Evolutionary conservation across 2,329 filamentous ascomycete genomes (phyloP).

Genomic region (Penicillium sp.): DNA sequence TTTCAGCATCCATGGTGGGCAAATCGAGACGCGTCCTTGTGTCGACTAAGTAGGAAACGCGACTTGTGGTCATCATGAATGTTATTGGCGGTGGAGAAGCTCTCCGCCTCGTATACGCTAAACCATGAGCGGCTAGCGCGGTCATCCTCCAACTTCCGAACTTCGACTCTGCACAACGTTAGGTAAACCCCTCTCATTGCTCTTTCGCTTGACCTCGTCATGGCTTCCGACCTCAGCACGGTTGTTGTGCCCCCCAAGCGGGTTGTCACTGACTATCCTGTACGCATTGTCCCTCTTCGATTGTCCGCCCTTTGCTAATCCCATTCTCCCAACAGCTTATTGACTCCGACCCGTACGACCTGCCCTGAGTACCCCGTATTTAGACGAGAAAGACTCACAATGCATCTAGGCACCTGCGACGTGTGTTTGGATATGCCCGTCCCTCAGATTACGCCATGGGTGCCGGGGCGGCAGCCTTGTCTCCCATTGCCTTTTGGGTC

Average conservation of each 20-base stretch:
- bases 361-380: conserved; percentile 15
- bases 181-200: conserved; percentile 9
- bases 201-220: conserved; percentile 19
- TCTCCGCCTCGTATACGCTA: conserved; percentile 15
- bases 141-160: conserved; percentile 27
- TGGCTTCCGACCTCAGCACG: conserved; percentile 39
- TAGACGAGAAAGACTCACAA: conserved; percentile 29
- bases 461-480: conserved; percentile 61
- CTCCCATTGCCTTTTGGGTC: conserved; percentile 66
- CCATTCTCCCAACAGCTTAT: conserved; percentile 65
- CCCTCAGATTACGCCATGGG: conserved; percentile 75
- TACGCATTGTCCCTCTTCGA: conserved; percentile 48
- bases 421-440: conserved; percentile 82
- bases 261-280: conserved; percentile 77
- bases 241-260: conserved; percentile 68
- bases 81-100: conserved; percentile 13
- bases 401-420: conserved; percentile 70
- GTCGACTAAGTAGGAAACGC: conserved; percentile 7
- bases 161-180: conserved; percentile 24
- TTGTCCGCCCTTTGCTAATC: conserved; percentile 16
- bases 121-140: conserved; percentile 19
- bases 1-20: conserved; percentile 11
- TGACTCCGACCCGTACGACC: conserved; percentile 90
- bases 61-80: conserved; percentile 10
- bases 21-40: conserved; percentile 13